Conservation (phyloP, 257 asterid genomes). For the Solanum virginianum region DNA sequence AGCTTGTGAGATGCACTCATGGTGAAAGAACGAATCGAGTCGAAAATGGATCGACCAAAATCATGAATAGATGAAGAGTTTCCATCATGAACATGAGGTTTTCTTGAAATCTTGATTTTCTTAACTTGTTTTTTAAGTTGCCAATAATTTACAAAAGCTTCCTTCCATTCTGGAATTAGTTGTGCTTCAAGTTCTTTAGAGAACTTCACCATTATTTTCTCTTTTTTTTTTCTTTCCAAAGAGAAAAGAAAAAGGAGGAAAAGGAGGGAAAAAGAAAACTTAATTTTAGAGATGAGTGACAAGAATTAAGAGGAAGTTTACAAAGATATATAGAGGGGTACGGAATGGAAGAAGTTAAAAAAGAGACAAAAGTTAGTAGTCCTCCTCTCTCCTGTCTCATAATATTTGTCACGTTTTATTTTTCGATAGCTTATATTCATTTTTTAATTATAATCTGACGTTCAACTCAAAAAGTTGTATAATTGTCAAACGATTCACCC, state of each 20-base stretch:
- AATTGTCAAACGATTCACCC: too few species aligned
- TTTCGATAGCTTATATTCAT: background rate
- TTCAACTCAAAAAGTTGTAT: too few species aligned
- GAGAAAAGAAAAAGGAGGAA: background rate
- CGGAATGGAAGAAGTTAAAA: background rate
- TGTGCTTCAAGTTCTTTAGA: constrained; percentile 81
- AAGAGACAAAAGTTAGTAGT: background rate
- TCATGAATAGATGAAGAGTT: constrained; percentile 3
- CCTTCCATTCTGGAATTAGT: constrained; percentile 83
- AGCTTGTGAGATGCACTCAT: background rate
- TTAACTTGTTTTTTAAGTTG: constrained; percentile 66
- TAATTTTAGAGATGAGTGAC: constrained; percentile 1
- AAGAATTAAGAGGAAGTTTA: background rate
- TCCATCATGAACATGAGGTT: constrained; percentile 8
- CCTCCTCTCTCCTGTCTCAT: background rate
- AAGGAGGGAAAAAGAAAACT: background rate
- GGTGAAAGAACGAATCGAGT: constrained; percentile 24
- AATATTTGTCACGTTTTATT: background rate
- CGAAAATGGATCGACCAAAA: constrained; percentile 48
- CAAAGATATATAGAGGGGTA: constrained; percentile 26
- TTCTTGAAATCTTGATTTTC: constrained; percentile 40
- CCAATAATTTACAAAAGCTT: constrained; percentile 78
- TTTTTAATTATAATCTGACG: too few species aligned
- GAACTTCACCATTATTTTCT: constrained; percentile 60
- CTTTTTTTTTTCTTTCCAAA: background rate